A percentile compares a stretch with the other conserved stretches of the same genome.
Conservation (phyloP, 495 filamentous ascomycete species). For the Xylona heveae region DNA sequence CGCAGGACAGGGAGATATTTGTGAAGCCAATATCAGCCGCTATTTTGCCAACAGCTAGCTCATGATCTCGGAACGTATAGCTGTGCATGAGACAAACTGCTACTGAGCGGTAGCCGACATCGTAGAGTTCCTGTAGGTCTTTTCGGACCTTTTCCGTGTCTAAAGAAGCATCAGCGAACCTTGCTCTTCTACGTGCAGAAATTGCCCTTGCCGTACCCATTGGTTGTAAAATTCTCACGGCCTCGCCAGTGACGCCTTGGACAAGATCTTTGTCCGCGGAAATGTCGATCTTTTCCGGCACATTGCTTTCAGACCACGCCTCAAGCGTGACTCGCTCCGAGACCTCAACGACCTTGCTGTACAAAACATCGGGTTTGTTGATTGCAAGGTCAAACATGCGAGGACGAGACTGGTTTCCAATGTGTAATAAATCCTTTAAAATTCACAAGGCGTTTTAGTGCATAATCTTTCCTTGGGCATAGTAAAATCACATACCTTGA, state of each 20-base stretch:
- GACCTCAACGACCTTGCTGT: constrained; percentile 55
- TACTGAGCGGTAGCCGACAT: neutral
- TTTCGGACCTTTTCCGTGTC: neutral
- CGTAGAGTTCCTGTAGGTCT: neutral
- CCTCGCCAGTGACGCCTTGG: neutral
- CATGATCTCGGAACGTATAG: neutral
- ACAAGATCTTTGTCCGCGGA: constrained; percentile 1
- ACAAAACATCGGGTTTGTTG: constrained; percentile 57
- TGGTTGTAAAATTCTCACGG: neutral
- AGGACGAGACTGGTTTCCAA: constrained; percentile 50
- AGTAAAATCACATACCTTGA: no score
- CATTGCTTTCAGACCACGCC: neutral
- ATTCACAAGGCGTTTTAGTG: no score
- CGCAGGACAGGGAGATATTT: neutral
- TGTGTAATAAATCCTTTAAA: neutral
- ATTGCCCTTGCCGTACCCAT: no score
- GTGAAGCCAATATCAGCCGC: neutral
- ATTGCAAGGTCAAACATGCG: constrained; percentile 72
- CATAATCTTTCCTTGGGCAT: no score
- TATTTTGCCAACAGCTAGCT: neutral
- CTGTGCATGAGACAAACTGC: neutral
- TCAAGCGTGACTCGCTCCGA: constrained; percentile 41
- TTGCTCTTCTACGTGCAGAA: no score
- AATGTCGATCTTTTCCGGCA: no score
- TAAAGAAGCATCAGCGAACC: no score